Evolutionary conservation across 192 early-diverging fungal genomes (phyloP).

Genomic region (Dissophora ornata): DNA sequence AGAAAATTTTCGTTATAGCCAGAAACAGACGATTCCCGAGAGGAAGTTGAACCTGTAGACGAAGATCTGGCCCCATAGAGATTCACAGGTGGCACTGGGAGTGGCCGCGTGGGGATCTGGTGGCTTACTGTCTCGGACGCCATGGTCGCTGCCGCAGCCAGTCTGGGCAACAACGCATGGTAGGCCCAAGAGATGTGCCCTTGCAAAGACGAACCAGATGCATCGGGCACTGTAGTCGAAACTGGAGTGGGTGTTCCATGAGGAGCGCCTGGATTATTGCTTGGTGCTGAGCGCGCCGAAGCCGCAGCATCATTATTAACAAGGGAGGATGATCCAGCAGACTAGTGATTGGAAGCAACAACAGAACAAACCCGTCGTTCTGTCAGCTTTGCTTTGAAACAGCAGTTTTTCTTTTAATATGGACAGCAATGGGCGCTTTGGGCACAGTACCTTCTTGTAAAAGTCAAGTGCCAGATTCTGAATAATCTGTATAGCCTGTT

Average conservation of each 20-base stretch:
- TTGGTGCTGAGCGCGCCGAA: neutral
- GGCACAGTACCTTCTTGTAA: conserved; percentile 52
- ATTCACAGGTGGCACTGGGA: conserved; percentile 31
- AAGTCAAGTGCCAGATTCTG: conserved; percentile 37
- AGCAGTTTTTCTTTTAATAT: no score
- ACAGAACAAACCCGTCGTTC: no score
- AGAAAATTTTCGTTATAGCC: conserved; percentile 10
- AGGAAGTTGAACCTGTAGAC: conserved; percentile 23
- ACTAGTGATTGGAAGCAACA: neutral
- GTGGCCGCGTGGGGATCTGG: conserved; percentile 24
- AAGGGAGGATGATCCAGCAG: neutral
- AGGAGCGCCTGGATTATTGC: neutral
- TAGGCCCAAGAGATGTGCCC: conserved; percentile 36
- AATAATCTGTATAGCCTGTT: conserved; percentile 32
- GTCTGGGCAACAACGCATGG: conserved; percentile 28
- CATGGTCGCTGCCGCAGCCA: conserved; percentile 43
- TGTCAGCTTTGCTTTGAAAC: no score
- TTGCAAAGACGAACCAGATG: neutral
- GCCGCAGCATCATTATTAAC: no score
- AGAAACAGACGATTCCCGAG: neutral
- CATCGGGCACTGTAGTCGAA: neutral
- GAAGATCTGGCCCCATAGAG: conserved; percentile 8
- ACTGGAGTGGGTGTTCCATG: neutral
- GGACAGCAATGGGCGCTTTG: no score
- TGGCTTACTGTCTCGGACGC: conserved; percentile 21